Evolutionary conservation across 192 early-diverging fungal genomes (phyloP), one percentile per base, ranked within the genome.

Genomic region (Linderina pennispora): DNA sequence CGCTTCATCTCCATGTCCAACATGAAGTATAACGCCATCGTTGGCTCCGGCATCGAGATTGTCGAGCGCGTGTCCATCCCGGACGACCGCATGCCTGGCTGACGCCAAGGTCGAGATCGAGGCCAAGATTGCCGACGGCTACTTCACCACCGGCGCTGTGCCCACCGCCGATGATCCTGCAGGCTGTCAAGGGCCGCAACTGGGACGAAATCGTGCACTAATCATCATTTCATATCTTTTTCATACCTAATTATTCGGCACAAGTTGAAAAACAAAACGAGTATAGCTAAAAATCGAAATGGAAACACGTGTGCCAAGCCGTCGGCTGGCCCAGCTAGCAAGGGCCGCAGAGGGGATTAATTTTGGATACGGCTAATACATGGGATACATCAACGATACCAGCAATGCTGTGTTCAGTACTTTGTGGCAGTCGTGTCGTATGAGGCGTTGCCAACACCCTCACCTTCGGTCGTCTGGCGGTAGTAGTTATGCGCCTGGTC

Each of bases 21-120:
- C 55, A 85, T 85, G 83, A 97, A 97, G 80, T 86, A 97, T 63
- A 85, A 97, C 51, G 93, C 93, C 17, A 85, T 97, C 56, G 85
- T 91, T 43, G 74, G 61, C 31, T 82, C 90, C 17, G 93, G 93
- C 21, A 90, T 94, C 48, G 75, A 84, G 40, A 91, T 97, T 60
- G 39, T 90, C 17, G 89, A 92, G 53, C 86, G 93, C 18, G 82
- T 90, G 11, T 80, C 84, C 14, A 94, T 97, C 43, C 93, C 93
- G 1, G 85, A 84, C 10, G 91, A 92, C 33, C 57, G 89, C 62
- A 83, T 95, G 58, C 92, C 92, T 23, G 84, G 81, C 14, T 73
- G 92, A 95, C 48, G 86, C 88, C 15, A 80, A 86, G 47, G 93
- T 97, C 17, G 93, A 97, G 68, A 97, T 97, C 58, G 90, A 97